phyloP scores from a whole-genome alignment of 2,329 filamentous ascomycete species.

The Rhinocladiella mackenziei region DNA sequence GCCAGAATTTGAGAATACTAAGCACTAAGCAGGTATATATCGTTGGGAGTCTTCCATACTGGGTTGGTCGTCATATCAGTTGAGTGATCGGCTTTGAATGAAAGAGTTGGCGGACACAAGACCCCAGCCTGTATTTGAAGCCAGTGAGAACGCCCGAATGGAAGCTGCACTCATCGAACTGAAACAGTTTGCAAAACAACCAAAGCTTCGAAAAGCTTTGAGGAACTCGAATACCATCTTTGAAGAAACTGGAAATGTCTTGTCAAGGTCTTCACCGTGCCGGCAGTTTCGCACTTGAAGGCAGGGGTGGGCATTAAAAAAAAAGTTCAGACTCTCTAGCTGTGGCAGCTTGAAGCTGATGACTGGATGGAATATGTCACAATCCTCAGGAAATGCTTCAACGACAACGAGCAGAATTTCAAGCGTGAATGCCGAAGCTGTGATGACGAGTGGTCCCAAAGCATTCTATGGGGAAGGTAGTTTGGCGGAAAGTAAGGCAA shows the following conservation, averaged over 20 bases:
- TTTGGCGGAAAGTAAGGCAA: slow-evolving; percentile 27
- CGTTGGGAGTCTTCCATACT: slow-evolving; percentile 19
- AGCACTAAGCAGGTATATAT: slow-evolving; percentile 18
- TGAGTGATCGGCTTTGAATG: slow-evolving; percentile 21
- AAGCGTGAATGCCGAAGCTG: slow-evolving; percentile 21
- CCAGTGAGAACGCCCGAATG: slow-evolving; percentile 14
- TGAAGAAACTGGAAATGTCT: slow-evolving; percentile 9
- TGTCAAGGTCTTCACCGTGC: slow-evolving; percentile 11
- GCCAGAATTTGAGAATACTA: no score
- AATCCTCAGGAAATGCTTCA: slow-evolving; percentile 7
- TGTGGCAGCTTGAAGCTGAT: slow-evolving; percentile 9
- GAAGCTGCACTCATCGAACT: slow-evolving; percentile 17
- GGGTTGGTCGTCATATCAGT: slow-evolving; percentile 25
- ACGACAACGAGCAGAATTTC: slow-evolving; percentile 18
- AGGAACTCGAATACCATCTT: slow-evolving; percentile 20
- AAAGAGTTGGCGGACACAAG: slow-evolving; percentile 4
- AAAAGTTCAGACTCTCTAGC: not conserved
- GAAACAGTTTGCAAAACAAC: slow-evolving; percentile 19
- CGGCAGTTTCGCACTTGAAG: slow-evolving; percentile 1
- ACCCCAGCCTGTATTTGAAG: slow-evolving; percentile 13
- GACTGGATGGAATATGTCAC: slow-evolving; percentile 3
- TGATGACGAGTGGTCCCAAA: slow-evolving; percentile 6
- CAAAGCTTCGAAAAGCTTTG: slow-evolving; percentile 21
- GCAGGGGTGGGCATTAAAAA: not conserved
- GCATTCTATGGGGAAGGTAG: slow-evolving; percentile 14